A percentile compares a stretch with the other conserved stretches of the same genome.
Evolutionary conservation across 768 basidiomycete species (phyloP).

Genomic region (Tubosaeta sp.): DNA sequence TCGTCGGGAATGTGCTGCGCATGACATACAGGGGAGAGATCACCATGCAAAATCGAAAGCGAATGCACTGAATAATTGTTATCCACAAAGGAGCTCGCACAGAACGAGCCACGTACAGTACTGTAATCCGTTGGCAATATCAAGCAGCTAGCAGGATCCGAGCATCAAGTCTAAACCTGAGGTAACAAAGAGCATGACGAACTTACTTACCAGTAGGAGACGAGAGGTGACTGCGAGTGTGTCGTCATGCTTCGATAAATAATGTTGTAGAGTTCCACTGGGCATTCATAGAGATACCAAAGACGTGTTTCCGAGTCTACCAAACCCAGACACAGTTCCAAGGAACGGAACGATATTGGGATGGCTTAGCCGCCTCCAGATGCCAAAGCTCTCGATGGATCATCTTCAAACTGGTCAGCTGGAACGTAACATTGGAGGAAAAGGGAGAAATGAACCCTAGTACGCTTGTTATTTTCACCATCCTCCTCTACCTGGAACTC

Average conservation of each 20-base stretch:
- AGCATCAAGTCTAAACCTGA: neutral
- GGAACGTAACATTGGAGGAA: neutral
- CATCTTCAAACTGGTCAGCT: slow-evolving; percentile 2
- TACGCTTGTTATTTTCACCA: neutral
- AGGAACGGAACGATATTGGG: no score
- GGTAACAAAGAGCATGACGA: neutral
- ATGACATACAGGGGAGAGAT: neutral
- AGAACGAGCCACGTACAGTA: neutral
- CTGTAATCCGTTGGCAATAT: neutral
- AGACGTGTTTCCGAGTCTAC: slow-evolving; percentile 2
- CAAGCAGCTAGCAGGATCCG: neutral
- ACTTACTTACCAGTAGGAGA: neutral
- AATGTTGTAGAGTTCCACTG: neutral
- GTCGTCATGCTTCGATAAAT: no score
- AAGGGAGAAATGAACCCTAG: neutral
- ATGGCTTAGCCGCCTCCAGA: slow-evolving; percentile 3
- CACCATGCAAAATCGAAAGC: slow-evolving; percentile 2
- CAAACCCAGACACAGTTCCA: slow-evolving; percentile 3
- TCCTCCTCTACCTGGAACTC: neutral
- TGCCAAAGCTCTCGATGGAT: slow-evolving; percentile 12
- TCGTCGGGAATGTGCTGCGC: no score
- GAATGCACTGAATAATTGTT: slow-evolving; percentile 5
- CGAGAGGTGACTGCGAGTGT: no score
- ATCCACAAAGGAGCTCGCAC: neutral
- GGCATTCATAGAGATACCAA: slow-evolving; percentile 11